phyloP scores from a whole-genome alignment of 1,139 yeast genomes.

The Saccharomyces hybrid region DNA sequence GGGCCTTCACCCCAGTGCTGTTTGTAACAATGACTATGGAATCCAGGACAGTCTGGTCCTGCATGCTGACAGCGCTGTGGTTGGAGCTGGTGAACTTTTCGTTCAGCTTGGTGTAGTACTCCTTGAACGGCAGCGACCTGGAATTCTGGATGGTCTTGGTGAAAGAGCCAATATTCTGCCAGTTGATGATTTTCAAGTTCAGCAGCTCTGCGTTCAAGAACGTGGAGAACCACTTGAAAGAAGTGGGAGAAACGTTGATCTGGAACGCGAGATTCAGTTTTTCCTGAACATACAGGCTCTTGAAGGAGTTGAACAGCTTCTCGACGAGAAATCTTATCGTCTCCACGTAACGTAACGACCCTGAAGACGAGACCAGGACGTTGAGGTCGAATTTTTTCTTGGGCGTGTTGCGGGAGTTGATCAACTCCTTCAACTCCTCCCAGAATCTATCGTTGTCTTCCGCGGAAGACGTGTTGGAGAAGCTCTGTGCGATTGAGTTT shows the following conservation, averaged over 20 bases:
- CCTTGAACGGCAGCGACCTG: constrained; percentile 25
- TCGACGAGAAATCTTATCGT: constrained; percentile 30
- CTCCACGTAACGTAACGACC: constrained; percentile 31
- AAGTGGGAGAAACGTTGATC: constrained; percentile 25
- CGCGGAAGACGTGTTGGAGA: constrained; percentile 12
- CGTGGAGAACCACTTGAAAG: constrained; percentile 30
- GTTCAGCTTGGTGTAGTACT: constrained; percentile 26
- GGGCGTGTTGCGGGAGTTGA: constrained; percentile 1
- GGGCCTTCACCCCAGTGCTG: constrained; percentile 31
- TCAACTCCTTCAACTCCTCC: constrained; percentile 6
- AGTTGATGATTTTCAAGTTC: constrained; percentile 15
- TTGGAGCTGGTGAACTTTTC: constrained; percentile 17
- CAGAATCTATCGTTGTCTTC: constrained; percentile 20
- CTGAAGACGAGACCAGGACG: constrained; percentile 23
- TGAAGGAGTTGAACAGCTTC: constrained; percentile 13
- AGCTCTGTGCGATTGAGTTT: constrained; percentile 21
- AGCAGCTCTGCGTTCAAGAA: constrained; percentile 21
- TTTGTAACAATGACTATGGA: constrained; percentile 29
- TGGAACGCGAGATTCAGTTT: constrained; percentile 18
- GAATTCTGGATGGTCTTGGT: constrained; percentile 11
- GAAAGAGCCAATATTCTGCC: constrained; percentile 7
- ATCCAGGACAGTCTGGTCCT: constrained; percentile 12
- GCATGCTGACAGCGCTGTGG: background rate
- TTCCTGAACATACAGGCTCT: constrained; percentile 7
- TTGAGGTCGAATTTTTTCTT: background rate